These are phyloP conservation scores for Sporothrix globosa DNA, from an alignment of 2,329 filamentous ascomycete genomes.

Conservation along the genomic window DNA sequence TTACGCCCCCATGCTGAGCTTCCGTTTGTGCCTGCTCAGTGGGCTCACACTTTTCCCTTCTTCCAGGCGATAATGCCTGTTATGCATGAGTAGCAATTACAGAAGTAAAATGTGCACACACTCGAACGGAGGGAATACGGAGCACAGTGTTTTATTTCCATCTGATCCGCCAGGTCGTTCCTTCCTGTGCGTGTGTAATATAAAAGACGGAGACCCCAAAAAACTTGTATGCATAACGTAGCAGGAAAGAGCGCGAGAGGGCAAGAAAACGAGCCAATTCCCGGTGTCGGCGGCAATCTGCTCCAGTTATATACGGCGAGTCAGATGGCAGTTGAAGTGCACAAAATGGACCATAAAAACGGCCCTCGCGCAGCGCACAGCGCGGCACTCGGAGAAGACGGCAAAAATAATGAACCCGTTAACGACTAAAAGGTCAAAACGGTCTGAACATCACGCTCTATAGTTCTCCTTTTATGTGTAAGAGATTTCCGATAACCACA, in stretches of 20 bases:
- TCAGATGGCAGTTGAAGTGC: neutral
- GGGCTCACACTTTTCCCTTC: conserved; percentile 19
- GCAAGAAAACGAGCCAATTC: conserved; percentile 13
- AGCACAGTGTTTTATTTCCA: neutral
- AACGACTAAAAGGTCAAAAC: neutral
- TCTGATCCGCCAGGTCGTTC: neutral
- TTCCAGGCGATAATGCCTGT: conserved; percentile 5
- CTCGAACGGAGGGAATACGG: neutral
- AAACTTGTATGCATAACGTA: too few relatives aligned
- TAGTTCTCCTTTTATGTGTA: neutral
- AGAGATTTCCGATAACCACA: conserved; percentile 4
- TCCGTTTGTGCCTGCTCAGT: conserved; percentile 22
- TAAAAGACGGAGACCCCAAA: too few relatives aligned
- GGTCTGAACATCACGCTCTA: neutral
- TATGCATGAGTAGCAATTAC: neutral
- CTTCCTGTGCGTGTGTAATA: neutral
- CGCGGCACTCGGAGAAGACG: conserved; percentile 19
- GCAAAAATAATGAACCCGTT: neutral
- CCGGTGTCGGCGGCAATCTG: conserved; percentile 25
- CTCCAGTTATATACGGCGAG: neutral
- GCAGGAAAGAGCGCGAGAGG: neutral
- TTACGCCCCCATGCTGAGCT: neutral
- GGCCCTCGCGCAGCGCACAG: conserved; percentile 6
- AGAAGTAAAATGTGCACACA: neutral
- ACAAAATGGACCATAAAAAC: neutral